Conservation (phyloP, 805 yeast species). For the Saturnispora bothae region DNA sequence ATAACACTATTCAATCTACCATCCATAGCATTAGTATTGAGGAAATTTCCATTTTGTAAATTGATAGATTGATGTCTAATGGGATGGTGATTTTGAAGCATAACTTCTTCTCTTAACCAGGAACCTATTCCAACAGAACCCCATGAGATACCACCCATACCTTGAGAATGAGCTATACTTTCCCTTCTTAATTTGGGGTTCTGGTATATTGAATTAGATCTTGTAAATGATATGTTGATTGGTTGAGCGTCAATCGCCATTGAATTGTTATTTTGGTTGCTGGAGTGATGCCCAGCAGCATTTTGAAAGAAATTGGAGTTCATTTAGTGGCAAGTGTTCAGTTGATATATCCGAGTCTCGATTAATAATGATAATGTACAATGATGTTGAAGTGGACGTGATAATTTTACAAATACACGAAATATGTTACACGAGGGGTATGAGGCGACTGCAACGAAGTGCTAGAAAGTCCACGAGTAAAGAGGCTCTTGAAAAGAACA, state of each 20-base stretch:
- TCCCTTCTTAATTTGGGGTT: conserved; percentile 66
- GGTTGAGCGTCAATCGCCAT: conserved; percentile 22
- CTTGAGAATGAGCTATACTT: conserved; percentile 90
- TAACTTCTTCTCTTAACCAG: conserved; percentile 90
- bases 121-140: conserved; percentile 92
- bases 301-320: conserved; percentile 6
- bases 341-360: background rate
- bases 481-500: background rate
- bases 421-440: background rate
- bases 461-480: too few species aligned
- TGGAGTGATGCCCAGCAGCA: background rate
- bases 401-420: background rate
- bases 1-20: conserved; percentile 21
- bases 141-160: conserved; percentile 97
- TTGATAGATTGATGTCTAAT: conserved; percentile 14
- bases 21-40: conserved; percentile 18
- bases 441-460: background rate
- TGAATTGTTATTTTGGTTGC: conserved; percentile 16
- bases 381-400: background rate
- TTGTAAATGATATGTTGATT: conserved; percentile 29
- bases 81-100: conserved; percentile 31
- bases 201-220: conserved; percentile 30
- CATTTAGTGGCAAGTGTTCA: too few species aligned
- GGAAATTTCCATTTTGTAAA: conserved; percentile 13
- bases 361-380: background rate